Base-by-base conservation (phyloP, 306 rosid genomes). In the Dryas alaskensis region DNA sequence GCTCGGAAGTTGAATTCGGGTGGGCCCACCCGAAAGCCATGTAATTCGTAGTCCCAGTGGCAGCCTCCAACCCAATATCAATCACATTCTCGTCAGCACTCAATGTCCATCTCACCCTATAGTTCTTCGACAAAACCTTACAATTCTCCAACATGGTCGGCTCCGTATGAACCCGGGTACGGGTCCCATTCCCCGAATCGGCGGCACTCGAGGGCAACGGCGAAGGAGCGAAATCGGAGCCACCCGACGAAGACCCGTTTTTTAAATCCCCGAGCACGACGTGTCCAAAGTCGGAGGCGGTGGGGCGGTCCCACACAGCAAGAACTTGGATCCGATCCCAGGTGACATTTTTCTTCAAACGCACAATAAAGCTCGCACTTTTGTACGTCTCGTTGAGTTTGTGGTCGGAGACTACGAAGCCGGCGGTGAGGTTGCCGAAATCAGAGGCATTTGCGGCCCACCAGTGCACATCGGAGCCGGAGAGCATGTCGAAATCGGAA, bases 1-100 rank as follows among this genome's bases (percentile, higher is more conserved):
- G 73, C 37, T 84, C 78, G 0, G 93, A 79, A n/a, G 76, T 68
- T 10, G 86, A 69, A 3, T 67, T 82, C 43, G 91, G 87, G 67
- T 69, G 77, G 39, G 97, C 92, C 98, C 97, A 93, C 37, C 98
- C 97, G 77, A 93, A 91, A 6, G 97, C 96, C 96, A 93, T 85
- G 84, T 91, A 93, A 70, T 89, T 80, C 81, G 76, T 81, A 4
- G 83, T 76, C 47, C 82, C 96, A 13, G 86, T 91, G 10, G 92
- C 89, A 25, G 88, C 96, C 80, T 93, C 98, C 65, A 93, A 85
- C 11, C 93, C 97, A 52, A 93, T 73, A 58, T 89, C 96, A 45
- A 93, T 80, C 8, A 66, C 65, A 80, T 84, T 87, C 75, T 81
- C 83, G 37, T 79, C 77, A 39, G 74, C 37, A 25, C 81, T 74